Base-by-base conservation (phyloP, 148 eudicot species). In the Talinum fruticosum region DNA sequence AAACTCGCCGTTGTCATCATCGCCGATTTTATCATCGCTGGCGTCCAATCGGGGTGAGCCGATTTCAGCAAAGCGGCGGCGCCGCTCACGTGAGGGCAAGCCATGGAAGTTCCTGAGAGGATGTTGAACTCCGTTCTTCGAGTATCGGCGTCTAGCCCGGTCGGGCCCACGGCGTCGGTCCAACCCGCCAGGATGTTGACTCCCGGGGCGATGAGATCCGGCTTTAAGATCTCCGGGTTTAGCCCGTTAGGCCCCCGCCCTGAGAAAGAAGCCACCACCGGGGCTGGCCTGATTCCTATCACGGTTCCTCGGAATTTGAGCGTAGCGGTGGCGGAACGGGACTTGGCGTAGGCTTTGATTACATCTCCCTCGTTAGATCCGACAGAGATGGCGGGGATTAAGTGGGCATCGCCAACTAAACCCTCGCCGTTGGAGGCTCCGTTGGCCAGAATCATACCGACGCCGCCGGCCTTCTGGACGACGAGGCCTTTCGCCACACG, bases 51-150 rank as follows among this genome's bases (percentile, higher is more conserved):
- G 0, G 93, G 99, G 30, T 96, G 97, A 0, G 98, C 97, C 2
- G 98, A 93, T 38, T 91, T 93, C 19, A 96, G 87, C 85, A 96
- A 76, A 0, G 99, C 99, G 0, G 99, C 99, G 0, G 99, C 98
- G 0, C 99, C 99, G 18, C 98, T 85, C 0, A 96, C 95, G 68
- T 96, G 99, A 0, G 99, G 99, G 47, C 91, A 88, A 24, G 99
- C 88, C 99, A 96, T 96, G 2, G 99, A 96, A 15, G 99, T 96
- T 0, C 99, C 99, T 0, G 99, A 96, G 0, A 96, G 74, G 38
- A 96, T 96, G 41, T 93, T 96, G 81, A 96, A 96, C 83, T 93
- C 98, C 0, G 90, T 80, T 61, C 86, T 85, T 6, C 98, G 86
- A 4, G 71, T 68, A 75, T 96, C 99, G 0, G 85, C 84, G 33